Percentiles rank a stretch among this genome's conserved stretches.
Evolutionary conservation across 768 basidiomycete species (phyloP).

Genomic region (Tricholoma hemisulphureum): DNA sequence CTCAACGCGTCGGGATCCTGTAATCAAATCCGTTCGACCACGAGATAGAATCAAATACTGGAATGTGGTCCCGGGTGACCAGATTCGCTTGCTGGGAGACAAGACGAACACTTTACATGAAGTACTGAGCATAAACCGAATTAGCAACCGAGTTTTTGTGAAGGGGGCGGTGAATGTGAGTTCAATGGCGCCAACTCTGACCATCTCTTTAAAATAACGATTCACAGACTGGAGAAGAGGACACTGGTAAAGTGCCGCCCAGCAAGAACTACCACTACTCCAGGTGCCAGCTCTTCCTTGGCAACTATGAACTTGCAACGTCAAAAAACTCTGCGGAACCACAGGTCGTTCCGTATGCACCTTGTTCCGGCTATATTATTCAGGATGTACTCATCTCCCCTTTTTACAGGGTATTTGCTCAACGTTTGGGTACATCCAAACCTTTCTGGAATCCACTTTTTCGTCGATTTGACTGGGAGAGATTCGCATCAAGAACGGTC

Average conservation of each 20-base stretch:
- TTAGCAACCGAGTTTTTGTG: slow-evolving; percentile 67
- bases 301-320: slow-evolving; percentile 60
- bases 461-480: slow-evolving; percentile 68
- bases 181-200: slow-evolving; percentile 1
- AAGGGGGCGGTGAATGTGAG: slow-evolving; percentile 40
- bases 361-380: not conserved
- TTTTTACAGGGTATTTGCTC: slow-evolving; percentile 67
- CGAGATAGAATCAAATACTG: slow-evolving; percentile 78
- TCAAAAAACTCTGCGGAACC: slow-evolving; percentile 35
- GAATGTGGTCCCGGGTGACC: slow-evolving; percentile 87
- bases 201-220: slow-evolving; percentile 1
- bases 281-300: slow-evolving; percentile 75
- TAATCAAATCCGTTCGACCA: slow-evolving; percentile 55
- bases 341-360: slow-evolving; percentile 46
- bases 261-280: slow-evolving; percentile 71
- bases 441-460: slow-evolving; percentile 57
- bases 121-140: slow-evolving; percentile 70
- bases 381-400: not conserved
- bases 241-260: slow-evolving; percentile 30
- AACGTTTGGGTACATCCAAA: slow-evolving; percentile 59
- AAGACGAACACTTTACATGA: slow-evolving; percentile 58
- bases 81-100: slow-evolving; percentile 69
- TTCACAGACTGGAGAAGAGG: slow-evolving; percentile 19
- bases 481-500: slow-evolving; percentile 63
- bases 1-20: slow-evolving; percentile 41